phyloP scores from a whole-genome alignment of 1,284 basidiomycete species.

The Trichosporon sp. region DNA sequence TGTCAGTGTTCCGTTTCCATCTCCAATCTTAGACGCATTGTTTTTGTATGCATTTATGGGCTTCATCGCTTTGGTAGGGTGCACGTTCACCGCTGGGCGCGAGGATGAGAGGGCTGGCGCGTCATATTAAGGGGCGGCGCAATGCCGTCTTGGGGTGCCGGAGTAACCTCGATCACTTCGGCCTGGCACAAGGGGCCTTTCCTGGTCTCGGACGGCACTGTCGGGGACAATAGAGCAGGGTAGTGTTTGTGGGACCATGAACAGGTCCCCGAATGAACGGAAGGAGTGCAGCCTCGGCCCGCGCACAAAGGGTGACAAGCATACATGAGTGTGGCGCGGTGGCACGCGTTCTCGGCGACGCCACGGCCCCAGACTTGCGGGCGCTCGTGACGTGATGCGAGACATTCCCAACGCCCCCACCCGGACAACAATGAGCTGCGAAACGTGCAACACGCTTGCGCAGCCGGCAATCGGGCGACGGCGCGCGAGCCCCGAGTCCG shows the following conservation, averaged over 20 bases:
- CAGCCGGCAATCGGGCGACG: no score
- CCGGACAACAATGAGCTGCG: background rate
- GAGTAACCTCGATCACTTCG: background rate
- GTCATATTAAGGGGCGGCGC: background rate
- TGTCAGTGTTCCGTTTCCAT: background rate
- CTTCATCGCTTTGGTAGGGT: background rate
- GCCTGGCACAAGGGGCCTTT: no score
- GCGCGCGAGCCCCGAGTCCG: background rate
- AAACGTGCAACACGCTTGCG: no score
- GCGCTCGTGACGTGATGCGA: background rate
- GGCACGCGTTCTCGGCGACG: background rate
- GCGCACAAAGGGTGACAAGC: background rate
- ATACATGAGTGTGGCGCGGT: background rate
- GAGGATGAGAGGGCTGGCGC: background rate
- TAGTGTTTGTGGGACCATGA: background rate
- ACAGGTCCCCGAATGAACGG: background rate
- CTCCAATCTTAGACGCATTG: background rate
- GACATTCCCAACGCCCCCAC: background rate
- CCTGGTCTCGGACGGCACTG: background rate
- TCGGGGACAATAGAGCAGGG: background rate
- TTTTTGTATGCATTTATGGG: constrained; percentile 3
- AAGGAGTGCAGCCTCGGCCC: background rate
- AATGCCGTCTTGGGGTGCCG: background rate
- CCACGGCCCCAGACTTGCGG: background rate
- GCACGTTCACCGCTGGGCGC: background rate